Evolutionary conservation across 1,284 basidiomycete species (phyloP).

Genomic region (Naganishia sp.): DNA sequence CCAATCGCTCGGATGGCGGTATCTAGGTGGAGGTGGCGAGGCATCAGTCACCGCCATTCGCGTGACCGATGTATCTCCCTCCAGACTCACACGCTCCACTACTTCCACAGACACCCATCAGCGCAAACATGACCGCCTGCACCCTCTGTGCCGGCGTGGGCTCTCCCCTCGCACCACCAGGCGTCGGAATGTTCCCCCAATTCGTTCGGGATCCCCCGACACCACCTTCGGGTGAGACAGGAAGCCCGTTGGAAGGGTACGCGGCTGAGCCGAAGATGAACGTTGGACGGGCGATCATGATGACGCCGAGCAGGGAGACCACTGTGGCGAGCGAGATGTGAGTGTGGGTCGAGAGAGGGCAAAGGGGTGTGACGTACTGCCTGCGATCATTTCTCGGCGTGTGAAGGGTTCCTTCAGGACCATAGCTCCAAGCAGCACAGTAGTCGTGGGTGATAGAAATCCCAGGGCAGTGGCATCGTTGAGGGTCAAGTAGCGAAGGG

Average conservation of each 20-base stretch:
- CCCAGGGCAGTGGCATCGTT: slow-evolving; percentile 75
- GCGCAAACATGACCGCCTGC: slow-evolving; percentile 44
- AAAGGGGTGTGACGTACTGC: slow-evolving; percentile 55
- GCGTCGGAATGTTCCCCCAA: slow-evolving; percentile 35
- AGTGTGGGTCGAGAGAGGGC: background rate
- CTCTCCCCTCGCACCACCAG: slow-evolving; percentile 32
- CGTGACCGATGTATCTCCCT: background rate
- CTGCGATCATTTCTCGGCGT: slow-evolving; percentile 63
- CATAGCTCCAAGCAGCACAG: slow-evolving; percentile 67
- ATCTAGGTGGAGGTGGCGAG: slow-evolving; percentile 53
- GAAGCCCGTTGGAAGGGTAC: slow-evolving; percentile 72
- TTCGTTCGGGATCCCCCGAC: slow-evolving; percentile 30
- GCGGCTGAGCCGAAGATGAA: slow-evolving; percentile 63
- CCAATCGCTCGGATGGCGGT: slow-evolving; percentile 70
- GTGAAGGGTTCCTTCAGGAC: slow-evolving; percentile 68
- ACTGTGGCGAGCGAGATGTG: slow-evolving; percentile 44
- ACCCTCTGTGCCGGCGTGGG: slow-evolving; percentile 37
- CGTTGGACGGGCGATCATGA: slow-evolving; percentile 68
- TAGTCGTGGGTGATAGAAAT: slow-evolving; percentile 70
- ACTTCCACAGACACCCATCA: slow-evolving; percentile 44
- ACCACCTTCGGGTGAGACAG: slow-evolving; percentile 59
- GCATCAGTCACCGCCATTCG: too few species aligned
- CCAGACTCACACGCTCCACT: slow-evolving; percentile 47
- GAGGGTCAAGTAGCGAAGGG: slow-evolving; percentile 67
- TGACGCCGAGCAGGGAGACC: slow-evolving; percentile 63